A percentile compares a stretch with the other conserved stretches of the same genome.
phyloP scores from a whole-genome alignment of 1,284 basidiomycete species.

The Cerrena zonata region DNA sequence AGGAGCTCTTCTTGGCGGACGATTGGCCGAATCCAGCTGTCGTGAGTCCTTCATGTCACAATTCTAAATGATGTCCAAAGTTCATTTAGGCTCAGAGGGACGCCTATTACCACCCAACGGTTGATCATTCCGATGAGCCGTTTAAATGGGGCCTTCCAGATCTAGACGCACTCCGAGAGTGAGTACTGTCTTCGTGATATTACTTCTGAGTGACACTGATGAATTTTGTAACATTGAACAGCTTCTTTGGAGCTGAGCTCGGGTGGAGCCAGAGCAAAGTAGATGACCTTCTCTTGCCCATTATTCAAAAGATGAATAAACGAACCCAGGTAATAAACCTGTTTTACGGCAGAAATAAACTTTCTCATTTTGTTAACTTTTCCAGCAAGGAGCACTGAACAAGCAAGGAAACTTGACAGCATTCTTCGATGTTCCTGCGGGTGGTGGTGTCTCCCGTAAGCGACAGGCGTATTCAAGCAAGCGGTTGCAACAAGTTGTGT shows the following conservation, averaged over 20 bases:
- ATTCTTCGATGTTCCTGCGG: conserved; percentile 58
- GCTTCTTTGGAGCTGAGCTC: conserved; percentile 81
- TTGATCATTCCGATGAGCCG: conserved; percentile 87
- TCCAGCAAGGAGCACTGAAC: conserved; percentile 56
- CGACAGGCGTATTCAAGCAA: conserved; percentile 80
- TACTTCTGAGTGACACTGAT: neutral
- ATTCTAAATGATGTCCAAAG: neutral
- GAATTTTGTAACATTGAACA: conserved; percentile 26
- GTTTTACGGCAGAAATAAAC: neutral
- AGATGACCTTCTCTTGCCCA: conserved; percentile 87
- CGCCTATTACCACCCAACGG: conserved; percentile 86
- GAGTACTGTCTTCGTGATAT: conserved; percentile 24
- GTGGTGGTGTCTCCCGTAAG: conserved; percentile 67
- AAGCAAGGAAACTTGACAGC: conserved; percentile 69
- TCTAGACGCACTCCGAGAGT: conserved; percentile 83
- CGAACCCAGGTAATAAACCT: conserved; percentile 55
- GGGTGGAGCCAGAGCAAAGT: conserved; percentile 85
- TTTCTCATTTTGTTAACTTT: neutral
- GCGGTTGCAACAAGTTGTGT: conserved; percentile 84
- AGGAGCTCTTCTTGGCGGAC: conserved; percentile 73
- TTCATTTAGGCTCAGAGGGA: conserved; percentile 52
- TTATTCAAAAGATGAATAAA: conserved; percentile 85
- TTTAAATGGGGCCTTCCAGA: conserved; percentile 98
- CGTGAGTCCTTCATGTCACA: conserved; percentile 37
- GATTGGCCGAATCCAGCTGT: conserved; percentile 92